These are phyloP conservation scores for Cyclotella cryptica DNA, from an alignment of 108 stramenopile species.

Conservation along the genomic window DNA sequence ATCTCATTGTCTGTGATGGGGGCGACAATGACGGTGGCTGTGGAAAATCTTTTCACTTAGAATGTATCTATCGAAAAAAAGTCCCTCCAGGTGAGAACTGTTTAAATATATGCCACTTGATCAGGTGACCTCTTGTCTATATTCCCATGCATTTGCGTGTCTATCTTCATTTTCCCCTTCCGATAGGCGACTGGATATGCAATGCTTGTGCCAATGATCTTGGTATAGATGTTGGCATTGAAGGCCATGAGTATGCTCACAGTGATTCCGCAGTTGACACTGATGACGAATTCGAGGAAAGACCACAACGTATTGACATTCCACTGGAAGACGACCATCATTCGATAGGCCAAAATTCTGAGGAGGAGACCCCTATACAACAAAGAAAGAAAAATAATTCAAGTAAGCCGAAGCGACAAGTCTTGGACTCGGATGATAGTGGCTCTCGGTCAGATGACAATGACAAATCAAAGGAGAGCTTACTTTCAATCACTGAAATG, in stretches of 20 bases:
- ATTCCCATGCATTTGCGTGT: neutral
- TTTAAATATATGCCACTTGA: neutral
- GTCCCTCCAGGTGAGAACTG: constrained; percentile 50
- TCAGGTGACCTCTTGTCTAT: neutral
- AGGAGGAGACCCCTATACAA: neutral
- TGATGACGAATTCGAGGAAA: neutral
- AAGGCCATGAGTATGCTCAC: constrained; percentile 53
- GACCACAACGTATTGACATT: neutral
- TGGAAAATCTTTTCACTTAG: constrained; percentile 60
- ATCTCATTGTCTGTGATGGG: constrained; percentile 74
- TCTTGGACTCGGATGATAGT: constrained; percentile 14
- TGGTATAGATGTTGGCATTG: constrained; percentile 46
- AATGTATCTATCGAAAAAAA: constrained; percentile 51
- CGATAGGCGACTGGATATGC: constrained; percentile 74
- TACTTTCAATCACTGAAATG: too few relatives aligned
- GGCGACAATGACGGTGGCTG: constrained; percentile 62
- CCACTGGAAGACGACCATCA: too few relatives aligned
- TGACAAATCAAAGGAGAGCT: neutral
- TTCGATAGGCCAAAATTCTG: neutral
- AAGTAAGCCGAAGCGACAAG: neutral
- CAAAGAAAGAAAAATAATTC: neutral
- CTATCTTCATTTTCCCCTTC: neutral
- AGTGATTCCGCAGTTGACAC: neutral
- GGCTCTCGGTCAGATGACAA: neutral
- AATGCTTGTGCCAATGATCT: constrained; percentile 52